Base-by-base conservation (phyloP, 2,329 filamentous ascomycete species). In the Beauveria medogensis region DNA sequence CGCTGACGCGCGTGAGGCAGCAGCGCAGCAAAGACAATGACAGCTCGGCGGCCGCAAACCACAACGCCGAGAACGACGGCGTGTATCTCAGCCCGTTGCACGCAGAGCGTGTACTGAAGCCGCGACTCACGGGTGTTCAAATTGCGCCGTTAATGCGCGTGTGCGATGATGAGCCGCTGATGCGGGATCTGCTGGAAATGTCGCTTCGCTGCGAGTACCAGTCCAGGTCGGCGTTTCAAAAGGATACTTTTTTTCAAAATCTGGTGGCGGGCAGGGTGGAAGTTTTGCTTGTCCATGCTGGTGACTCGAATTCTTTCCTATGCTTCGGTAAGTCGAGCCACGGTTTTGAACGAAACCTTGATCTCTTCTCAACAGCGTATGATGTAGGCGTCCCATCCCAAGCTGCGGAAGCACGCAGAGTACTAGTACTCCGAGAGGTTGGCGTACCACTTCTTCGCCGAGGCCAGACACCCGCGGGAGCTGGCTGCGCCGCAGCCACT, bases 401-500 rank as follows among this genome's bases (percentile, higher is more conserved):
- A 66, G 1, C 61, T 72, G 9, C 60, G 64, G 3, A 62, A 69
- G 18, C 70, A 71, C 9, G 64, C 67, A 14, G 68, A 70, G 60
- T 71, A 66, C 40, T 74, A 71, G 72, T 68, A 72, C 51, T 71
- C 71, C 1, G 67, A 67, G 26, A 70, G 62, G 9, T 61, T 73
- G 12, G 64, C 65, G 2, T 73, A 72, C 56, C 67, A 69, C 59
- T 74, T 74, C 53, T 61, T 72, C 12, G 69, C 68, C 54, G 72
- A 74, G 61, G 68, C 71, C 14, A 71, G 66, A 53, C 65, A 71
- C 40, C 67, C 73, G 2, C 71, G 72, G 64, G 70, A 72, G 57
- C 54, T 69, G 18, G 34, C 22, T 12, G 20, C 50, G 30, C 12
- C 30, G 5, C 12, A 53, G 34, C 20, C 20, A 16, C 67, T 71